A percentile compares a stretch with the other conserved stretches of the same genome.
Conservation (phyloP, 495 filamentous ascomycete genomes). For the Neurospora sp. region DNA sequence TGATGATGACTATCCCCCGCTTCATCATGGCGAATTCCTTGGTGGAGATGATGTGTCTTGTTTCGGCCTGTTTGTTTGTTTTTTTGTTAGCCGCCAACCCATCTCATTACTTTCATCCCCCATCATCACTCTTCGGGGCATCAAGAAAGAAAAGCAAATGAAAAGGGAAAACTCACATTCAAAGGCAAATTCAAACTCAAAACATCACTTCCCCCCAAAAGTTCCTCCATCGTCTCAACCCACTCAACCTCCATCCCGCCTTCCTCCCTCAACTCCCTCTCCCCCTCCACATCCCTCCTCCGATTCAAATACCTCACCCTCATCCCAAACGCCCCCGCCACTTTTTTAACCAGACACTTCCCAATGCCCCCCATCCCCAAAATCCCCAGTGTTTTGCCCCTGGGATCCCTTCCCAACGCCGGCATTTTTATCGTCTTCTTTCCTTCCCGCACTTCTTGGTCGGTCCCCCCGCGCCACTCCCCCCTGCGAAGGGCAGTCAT, state of each 20-base stretch:
- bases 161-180: conserved; percentile 40
- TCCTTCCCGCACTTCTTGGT: too few species aligned
- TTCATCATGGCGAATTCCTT: conserved; percentile 61
- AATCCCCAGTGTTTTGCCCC: conserved; percentile 65
- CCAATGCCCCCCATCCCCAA: conserved; percentile 88
- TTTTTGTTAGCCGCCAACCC: too few species aligned
- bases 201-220: conserved; percentile 58
- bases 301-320: conserved; percentile 61
- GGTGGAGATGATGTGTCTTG: conserved; percentile 55
- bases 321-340: conserved; percentile 53
- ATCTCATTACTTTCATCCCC: too few species aligned
- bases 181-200: conserved; percentile 67
- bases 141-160: too few species aligned
- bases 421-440: conserved; percentile 2
- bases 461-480: too few species aligned
- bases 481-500: too few species aligned
- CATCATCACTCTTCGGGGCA: too few species aligned
- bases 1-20: conserved; percentile 58
- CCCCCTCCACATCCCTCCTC: conserved; percentile 33
- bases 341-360: conserved; percentile 33
- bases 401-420: conserved; percentile 54
- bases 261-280: conserved; percentile 46
- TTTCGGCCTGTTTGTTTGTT: conserved; percentile 40
- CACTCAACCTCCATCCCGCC: conserved; percentile 57
- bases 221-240: conserved; percentile 52